Base-by-base conservation (phyloP, 495 filamentous ascomycete species). In the Tuber aestivum region DNA sequence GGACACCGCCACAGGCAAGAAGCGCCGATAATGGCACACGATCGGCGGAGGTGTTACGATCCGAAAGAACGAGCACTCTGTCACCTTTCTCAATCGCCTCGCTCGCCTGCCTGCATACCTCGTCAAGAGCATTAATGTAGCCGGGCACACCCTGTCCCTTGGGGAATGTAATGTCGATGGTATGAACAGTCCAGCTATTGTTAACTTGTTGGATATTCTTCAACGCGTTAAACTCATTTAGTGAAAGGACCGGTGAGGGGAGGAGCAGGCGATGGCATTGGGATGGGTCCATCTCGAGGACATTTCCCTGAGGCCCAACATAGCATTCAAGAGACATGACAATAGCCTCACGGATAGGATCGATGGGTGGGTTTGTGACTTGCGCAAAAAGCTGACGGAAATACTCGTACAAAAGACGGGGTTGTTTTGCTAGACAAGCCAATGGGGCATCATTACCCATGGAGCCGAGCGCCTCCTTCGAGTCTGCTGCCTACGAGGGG, bases 291-390 rank as follows among this genome's bases (percentile, higher is more conserved):
- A 99, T 97, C 84, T 97, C 95, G 45, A 99, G 89, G 68, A 99
- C 86, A 84, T 99, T 99, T 69, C 95, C 95, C 85, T 99, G 95
- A 37, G 96, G 95, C 48, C 95, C 95, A 80, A 99, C 92, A 83
- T 98, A 99, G 82, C 96, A 96, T 80, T 97, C 96, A 45, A 98
- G 86, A 70, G 96, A 98, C 95, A 99, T 99, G 83, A 99, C 95
- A 76, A 98, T 95, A 27, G 95, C 95, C 86, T 99, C 95, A 85
- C 95, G 89, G 81, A 99, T 99, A 10, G 95, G 95, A 82, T 99
- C 95, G 83, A 99, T 99, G 10, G 95, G 95, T 75, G 95, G 95
- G 83, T 99, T 99, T 48, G 95, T 99, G 84, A 99, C 95, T 87
- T 99, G 95, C 14, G 95, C 95, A 83, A 99, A 99, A 42, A 99